Evolutionary conservation across 345 rosid species (phyloP), one percentile per base, ranked within the genome.

Genomic region (Dipteronia dyeriana): DNA sequence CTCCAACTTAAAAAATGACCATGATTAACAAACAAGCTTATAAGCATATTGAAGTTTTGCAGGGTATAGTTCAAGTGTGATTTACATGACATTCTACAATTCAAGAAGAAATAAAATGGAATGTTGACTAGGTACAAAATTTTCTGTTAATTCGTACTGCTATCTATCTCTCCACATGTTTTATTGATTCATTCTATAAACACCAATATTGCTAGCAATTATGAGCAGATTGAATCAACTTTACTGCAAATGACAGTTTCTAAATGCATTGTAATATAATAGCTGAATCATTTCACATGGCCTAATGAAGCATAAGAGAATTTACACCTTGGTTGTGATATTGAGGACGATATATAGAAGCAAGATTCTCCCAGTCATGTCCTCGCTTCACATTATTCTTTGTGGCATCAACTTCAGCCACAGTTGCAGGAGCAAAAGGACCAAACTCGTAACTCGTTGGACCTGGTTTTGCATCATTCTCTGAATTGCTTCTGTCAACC

Each of bases 321-420:
- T 34, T 31, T 39, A 38, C 80, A 91, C 97, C 98, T 90, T 85
- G 93, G 76, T 91, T 92, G 75, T 89, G 91, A 86, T 94, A 92
- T 13, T 79, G 89, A 74, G 97, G 97, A 38, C 82, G 84, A 39
- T 85, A 80, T 17, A 82, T 84, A 0, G 91, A 85, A 84, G 89
- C 84, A n/a, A 94, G 90, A 76, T 75, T 86, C 76, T 92, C 88
- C 86, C 87, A 84, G 75, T 92, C 92, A 47, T 80, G 80, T 45
- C 84, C 82, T 76, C 80, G 73, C 65, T 72, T 84, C 25, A 43
- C 67, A 45, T 65, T 85, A 14, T 84, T 81, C 69, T 75, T 87
- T 14, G 80, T 23, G 43, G 75, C 66, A 68, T 71, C 63, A 12
- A 59, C 69, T 75, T 78, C 78, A 57, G 87, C 43, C 38, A 74